phyloP scores from a whole-genome alignment of 495 filamentous ascomycete genomes.

The Podospora sp. region DNA sequence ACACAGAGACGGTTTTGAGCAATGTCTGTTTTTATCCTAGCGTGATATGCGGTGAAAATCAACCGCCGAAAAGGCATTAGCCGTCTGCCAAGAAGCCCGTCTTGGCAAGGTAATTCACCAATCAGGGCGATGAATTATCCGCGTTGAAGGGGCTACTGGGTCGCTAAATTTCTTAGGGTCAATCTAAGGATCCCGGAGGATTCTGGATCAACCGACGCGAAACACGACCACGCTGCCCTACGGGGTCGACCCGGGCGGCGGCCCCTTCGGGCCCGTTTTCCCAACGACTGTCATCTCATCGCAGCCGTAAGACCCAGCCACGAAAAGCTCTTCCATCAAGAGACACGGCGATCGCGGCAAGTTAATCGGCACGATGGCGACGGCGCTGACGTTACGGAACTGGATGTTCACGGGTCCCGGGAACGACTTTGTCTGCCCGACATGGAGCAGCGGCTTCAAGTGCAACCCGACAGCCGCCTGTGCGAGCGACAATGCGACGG shows the following conservation, averaged over 20 bases:
- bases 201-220: neutral
- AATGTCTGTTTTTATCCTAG: neutral
- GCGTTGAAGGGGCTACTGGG: neutral
- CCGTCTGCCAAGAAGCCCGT: neutral
- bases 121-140: neutral
- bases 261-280: neutral
- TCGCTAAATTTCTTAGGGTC: neutral
- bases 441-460: neutral
- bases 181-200: neutral
- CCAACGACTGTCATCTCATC: neutral
- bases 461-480: neutral
- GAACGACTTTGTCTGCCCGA: neutral
- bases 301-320: neutral
- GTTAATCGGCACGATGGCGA: neutral
- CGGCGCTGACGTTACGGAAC: neutral
- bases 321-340: neutral
- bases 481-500: neutral
- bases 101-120: neutral
- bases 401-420: neutral
- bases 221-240: neutral
- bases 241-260: neutral
- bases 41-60: neutral
- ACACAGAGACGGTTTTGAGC: neutral
- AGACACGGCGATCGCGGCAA: neutral
- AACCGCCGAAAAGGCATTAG: neutral